phyloP scores from a whole-genome alignment of 2,329 filamentous ascomycete species.

The Colletotrichum destructivum region DNA sequence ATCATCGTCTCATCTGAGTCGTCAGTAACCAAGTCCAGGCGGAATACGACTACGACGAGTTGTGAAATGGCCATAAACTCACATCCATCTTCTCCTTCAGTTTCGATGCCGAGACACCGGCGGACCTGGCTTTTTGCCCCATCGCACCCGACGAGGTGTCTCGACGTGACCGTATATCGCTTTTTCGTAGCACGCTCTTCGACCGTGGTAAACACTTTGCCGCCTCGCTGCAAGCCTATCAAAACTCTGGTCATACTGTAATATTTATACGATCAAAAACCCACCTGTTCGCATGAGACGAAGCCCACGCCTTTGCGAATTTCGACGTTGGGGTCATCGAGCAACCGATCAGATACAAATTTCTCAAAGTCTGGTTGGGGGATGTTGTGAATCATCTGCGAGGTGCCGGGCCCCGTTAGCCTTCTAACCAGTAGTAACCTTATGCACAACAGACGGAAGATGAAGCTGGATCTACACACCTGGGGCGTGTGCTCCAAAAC shows the following conservation, averaged over 20 bases:
- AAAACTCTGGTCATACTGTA: not conserved
- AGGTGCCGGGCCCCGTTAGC: not conserved
- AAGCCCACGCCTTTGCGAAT: slow-evolving; percentile 53
- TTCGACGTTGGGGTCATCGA: slow-evolving; percentile 47
- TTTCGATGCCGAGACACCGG: slow-evolving; percentile 51
- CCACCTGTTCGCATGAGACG: slow-evolving; percentile 52
- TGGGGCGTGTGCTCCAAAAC: slow-evolving; percentile 41
- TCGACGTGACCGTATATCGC: slow-evolving; percentile 49
- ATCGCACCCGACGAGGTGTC: slow-evolving; percentile 55
- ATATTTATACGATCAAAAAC: not conserved
- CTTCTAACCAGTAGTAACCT: not conserved
- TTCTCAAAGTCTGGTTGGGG: slow-evolving; percentile 57
- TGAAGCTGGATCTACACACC: not conserved
- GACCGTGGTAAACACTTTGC: slow-evolving; percentile 48
- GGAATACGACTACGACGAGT: too few relatives aligned
- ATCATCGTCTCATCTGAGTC: slow-evolving; percentile 60
- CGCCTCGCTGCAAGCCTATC: slow-evolving; percentile 38
- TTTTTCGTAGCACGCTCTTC: slow-evolving; percentile 48
- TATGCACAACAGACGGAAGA: not conserved
- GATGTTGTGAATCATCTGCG: slow-evolving; percentile 59
- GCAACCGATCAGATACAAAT: slow-evolving; percentile 47
- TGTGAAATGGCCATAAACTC: slow-evolving; percentile 29
- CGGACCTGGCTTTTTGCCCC: slow-evolving; percentile 53
- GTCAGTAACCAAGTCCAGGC: slow-evolving; percentile 23
- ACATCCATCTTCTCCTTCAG: slow-evolving; percentile 60